A percentile compares a stretch with the other conserved stretches of the same genome.
Evolutionary conservation across 352 stramenopile species (phyloP).

Genomic region (Proteromonas lacertae): DNA sequence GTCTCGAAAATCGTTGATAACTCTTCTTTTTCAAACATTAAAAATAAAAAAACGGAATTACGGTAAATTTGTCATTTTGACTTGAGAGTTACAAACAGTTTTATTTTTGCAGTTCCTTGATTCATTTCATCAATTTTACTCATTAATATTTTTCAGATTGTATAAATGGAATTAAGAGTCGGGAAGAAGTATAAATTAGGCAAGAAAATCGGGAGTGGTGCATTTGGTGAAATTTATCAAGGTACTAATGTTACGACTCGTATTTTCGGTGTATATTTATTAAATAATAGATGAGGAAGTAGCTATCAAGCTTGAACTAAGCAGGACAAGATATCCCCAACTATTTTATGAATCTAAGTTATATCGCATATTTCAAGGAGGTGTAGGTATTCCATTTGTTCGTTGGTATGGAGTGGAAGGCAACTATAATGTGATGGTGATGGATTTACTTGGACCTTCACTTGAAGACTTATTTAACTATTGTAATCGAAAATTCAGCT

Average conservation of each 20-base stretch:
- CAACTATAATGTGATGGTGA: constrained; percentile 44
- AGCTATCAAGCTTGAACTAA: constrained; percentile 93
- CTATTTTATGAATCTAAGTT: constrained; percentile 98
- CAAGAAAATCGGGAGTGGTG: constrained; percentile 90
- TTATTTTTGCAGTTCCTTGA: too few species aligned
- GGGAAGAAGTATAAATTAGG: constrained; percentile 97
- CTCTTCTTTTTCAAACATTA: too few species aligned
- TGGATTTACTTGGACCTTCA: constrained; percentile 32
- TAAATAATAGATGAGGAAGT: constrained; percentile 28
- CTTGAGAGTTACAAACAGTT: too few species aligned
- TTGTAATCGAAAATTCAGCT: constrained; percentile 22
- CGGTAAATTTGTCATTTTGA: too few species aligned
- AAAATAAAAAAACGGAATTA: too few species aligned
- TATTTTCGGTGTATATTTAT: constrained; percentile 15
- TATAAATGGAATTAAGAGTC: constrained; percentile 82
- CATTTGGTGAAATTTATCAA: constrained; percentile 98
- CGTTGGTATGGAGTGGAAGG: constrained; percentile 28
- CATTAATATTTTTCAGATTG: too few species aligned
- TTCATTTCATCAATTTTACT: too few species aligned
- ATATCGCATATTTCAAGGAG: constrained; percentile 94
- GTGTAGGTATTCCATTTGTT: constrained; percentile 12
- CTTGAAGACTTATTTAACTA: constrained; percentile 22
- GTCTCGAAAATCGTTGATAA: too few species aligned
- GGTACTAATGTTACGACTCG: constrained; percentile 97
- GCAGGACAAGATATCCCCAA: constrained; percentile 73